Evolutionary conservation across 2,329 filamentous ascomycete genomes (phyloP), one percentile per base, ranked within the genome.

Genomic region (Tolypocladium tundrense): DNA sequence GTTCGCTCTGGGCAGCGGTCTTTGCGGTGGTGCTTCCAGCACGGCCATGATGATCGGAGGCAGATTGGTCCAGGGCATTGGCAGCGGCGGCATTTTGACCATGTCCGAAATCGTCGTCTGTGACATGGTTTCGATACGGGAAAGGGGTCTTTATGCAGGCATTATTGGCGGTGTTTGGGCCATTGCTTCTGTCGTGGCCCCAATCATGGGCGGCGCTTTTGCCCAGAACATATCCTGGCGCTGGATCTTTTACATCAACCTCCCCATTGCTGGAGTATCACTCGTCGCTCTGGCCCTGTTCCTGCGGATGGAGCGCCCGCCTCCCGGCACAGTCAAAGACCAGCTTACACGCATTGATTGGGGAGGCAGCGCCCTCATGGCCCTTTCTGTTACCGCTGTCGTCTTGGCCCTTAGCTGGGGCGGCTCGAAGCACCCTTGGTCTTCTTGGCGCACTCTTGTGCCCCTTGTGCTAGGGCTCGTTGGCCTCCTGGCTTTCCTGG

Each of bases 71-170:
- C 79, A 83, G 59, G 80, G 81, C 2, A 52, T 66, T 19, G 65
- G 64, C 0, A 60, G 50, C 40, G 60, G 60, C 9, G 65, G 65
- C 7, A 60, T 63, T 42, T 52, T 54, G 53, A 59, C 64, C 31
- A 57, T 69, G 53, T 58, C 52, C 27, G 62, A 67, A 48, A 61
- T 65, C 31, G 56, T 69, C 43, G 59, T 67, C 21, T 77, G 72
- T 54, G 80, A 83, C 59, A 63, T 82, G 3, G 72, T 81, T 0
- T 77, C 79, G 0, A 63, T 83, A 11, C 66, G 73, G 2, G 69
- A 79, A 59, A 66, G 79, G 56, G 73, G 74, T 4, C 72, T 71
- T 8, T 79, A 72, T 54, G 65, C 74, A 51, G 67, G 62, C 1
- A 61, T 70, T 16, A 60, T 74, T 2, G 58, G 70, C 24, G 56